Base-by-base conservation (phyloP, 305 asterid genomes). In the Solanum hybrid region DNA sequence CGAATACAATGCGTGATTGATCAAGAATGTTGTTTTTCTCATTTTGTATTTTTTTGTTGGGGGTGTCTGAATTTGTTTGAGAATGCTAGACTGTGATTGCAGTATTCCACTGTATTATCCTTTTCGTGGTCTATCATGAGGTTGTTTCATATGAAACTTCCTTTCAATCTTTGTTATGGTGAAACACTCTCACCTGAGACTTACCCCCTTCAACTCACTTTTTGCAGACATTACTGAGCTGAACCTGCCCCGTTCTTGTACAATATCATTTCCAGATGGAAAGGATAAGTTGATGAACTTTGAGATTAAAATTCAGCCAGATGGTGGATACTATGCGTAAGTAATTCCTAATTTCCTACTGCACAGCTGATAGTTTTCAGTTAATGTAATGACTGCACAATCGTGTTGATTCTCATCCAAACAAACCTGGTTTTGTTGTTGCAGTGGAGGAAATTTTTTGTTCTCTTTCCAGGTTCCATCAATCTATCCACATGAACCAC, bases 401-500 rank as follows among this genome's bases (percentile, higher is more conserved):
- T 51, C 12, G 17, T 10, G 87, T 17, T 0, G 42, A 84, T 84
- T 84, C 87, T 78, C 78, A 51, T 13, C 89, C 19, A 34, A 80
- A 31, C 17, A 86, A 71, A 38, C 78, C 88, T 85, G 66, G 36
- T 38, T 71, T 86, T 86, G 81, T 12, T 88, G 73, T 78, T 77
- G 19, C 92, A 91, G 93, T 88, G 92, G 93, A 37, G 93, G 92
- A 32, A 92, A 80, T 1, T 92, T 92, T 91, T 15, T 91, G 36
- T 90, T 91, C 64, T 88, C 87, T 89, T 92, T 92, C 91, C 88
- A 92, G 40, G 91, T 92, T 40, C 42, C 92, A 85, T 85, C 92
- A 8, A 82, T 88, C 89, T 91, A 92, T 90, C 94, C 94, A 15
- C 91, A 92, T 10, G 92, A 92, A 82, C 90, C 92, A 15, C 94